Evolutionary conservation across 352 stramenopile species (phyloP).

Genomic region (Phytophthora boehmeriae): DNA sequence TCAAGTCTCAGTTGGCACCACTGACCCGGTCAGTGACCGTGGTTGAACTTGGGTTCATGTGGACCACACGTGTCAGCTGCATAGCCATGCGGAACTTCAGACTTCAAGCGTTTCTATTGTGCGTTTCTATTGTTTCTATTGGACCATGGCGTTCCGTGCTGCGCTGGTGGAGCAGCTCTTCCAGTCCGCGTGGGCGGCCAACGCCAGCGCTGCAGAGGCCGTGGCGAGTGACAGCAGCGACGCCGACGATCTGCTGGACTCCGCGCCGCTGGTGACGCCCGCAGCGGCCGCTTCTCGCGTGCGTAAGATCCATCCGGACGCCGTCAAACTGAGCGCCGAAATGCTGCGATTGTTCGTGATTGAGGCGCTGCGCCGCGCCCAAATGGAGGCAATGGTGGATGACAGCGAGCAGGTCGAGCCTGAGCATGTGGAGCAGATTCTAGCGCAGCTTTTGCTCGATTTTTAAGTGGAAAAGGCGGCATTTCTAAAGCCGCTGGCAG

Average conservation of each 20-base stretch:
- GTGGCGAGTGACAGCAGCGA: conserved; percentile 39
- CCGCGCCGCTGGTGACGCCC: conserved; percentile 30
- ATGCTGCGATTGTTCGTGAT: conserved; percentile 80
- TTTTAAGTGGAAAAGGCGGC: no score
- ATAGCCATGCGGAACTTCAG: conserved; percentile 10
- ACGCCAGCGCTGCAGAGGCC: conserved; percentile 25
- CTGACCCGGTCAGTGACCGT: conserved; percentile 15
- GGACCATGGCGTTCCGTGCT: conserved; percentile 53
- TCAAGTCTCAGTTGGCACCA: conserved; percentile 4
- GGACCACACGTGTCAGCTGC: conserved; percentile 7
- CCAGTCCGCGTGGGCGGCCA: conserved; percentile 58
- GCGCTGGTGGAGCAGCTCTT: conserved; percentile 80
- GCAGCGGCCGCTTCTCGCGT: conserved; percentile 39
- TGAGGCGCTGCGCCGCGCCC: conserved; percentile 74
- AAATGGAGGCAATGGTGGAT: conserved; percentile 89
- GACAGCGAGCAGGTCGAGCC: conserved; percentile 74
- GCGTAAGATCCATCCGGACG: conserved; percentile 77
- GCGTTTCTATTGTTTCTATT: conserved; percentile 15
- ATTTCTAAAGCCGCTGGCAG: conserved; percentile 59
- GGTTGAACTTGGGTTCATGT: conserved; percentile 18
- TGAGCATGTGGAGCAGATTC: conserved; percentile 80
- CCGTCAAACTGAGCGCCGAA: conserved; percentile 78
- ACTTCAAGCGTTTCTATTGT: conserved; percentile 20
- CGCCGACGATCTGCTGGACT: conserved; percentile 57
- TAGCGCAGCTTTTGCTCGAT: conserved; percentile 82